These are phyloP conservation scores for Cucurbita moschata DNA, from an alignment of 306 rosid species.

Conservation along the genomic window DNA sequence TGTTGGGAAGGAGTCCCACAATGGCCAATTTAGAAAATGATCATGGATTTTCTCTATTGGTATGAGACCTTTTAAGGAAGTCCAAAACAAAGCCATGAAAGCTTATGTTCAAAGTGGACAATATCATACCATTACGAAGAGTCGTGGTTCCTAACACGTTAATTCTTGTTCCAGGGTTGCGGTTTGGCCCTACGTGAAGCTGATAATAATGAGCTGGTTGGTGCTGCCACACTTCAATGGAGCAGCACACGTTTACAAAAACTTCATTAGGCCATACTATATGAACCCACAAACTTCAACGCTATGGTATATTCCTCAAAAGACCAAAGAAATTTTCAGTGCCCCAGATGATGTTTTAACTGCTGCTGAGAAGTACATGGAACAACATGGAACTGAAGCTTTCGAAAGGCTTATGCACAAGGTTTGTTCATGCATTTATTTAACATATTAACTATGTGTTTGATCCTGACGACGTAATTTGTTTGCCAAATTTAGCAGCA, in stretches of 20 bases:
- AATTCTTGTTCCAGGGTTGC: not conserved
- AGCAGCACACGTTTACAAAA: conserved; percentile 71
- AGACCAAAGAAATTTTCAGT: conserved; percentile 35
- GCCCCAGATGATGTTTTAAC: conserved; percentile 58
- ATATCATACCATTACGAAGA: no score
- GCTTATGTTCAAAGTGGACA: no score
- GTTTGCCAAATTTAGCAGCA: conserved; percentile 20
- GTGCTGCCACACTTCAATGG: conserved; percentile 90
- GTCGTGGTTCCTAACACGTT: no score
- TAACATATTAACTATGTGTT: not conserved
- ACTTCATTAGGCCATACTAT: conserved; percentile 61
- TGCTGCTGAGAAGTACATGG: conserved; percentile 53
- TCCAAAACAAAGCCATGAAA: no score
- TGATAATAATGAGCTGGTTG: conserved; percentile 69
- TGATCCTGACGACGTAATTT: not conserved
- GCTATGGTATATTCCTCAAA: conserved; percentile 69
- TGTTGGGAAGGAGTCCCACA: no score
- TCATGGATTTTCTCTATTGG: no score
- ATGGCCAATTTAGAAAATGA: no score
- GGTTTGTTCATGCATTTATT: conserved; percentile 18
- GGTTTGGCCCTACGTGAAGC: conserved; percentile 73
- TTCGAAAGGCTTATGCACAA: conserved; percentile 70
- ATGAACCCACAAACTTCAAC: conserved; percentile 53
- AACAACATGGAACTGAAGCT: conserved; percentile 65
- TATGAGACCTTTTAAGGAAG: no score